These are phyloP conservation scores for Apophysomyces ossiformis DNA, from an alignment of 371 early-diverging fungal genomes.

Conservation along the genomic window DNA sequence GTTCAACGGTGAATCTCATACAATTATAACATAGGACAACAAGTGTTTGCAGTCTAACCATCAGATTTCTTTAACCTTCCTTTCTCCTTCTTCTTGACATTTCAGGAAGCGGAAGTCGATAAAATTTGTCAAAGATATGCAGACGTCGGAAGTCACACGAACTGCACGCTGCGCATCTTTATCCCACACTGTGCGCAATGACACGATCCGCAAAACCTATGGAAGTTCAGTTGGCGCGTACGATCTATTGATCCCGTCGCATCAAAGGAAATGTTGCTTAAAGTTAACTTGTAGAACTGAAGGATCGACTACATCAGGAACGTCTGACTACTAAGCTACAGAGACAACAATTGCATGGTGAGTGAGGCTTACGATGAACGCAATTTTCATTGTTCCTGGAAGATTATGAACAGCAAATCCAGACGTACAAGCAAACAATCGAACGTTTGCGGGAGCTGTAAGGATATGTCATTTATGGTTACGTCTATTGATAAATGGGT, in stretches of 20 bases:
- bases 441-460: neutral
- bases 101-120: no score
- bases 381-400: neutral
- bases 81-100: no score
- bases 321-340: slow-evolving; percentile 2
- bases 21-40: no score
- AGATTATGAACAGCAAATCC: slow-evolving; percentile 6
- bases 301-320: slow-evolving; percentile 1
- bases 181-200: no score
- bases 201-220: neutral
- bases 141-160: no score
- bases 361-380: neutral
- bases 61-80: no score
- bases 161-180: no score
- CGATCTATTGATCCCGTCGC: neutral
- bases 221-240: neutral
- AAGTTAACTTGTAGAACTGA: neutral
- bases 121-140: no score
- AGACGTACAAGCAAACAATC: slow-evolving; percentile 1
- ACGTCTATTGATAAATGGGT: neutral
- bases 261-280: neutral
- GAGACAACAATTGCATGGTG: neutral
- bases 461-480: neutral
- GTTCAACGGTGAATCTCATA: no score
- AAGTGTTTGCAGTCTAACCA: no score